Evolutionary conservation across 2,329 filamentous ascomycete species (phyloP).

Genomic region (Aspergillus proliferans): DNA sequence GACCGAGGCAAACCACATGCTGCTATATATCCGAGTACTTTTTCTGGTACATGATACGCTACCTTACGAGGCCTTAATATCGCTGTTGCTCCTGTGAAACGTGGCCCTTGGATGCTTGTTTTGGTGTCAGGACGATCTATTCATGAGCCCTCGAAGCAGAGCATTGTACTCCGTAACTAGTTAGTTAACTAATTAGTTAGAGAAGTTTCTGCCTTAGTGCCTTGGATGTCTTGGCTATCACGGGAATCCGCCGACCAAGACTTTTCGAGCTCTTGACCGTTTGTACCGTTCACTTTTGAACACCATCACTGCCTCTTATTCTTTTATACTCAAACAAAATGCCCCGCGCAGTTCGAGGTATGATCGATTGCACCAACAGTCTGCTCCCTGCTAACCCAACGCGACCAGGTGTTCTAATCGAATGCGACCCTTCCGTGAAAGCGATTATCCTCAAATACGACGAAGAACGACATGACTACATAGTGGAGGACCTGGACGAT

Average conservation of each 20-base stretch:
- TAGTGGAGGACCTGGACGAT: conserved; percentile 44
- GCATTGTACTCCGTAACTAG: no score
- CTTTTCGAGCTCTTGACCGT: not conserved
- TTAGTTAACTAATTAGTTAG: no score
- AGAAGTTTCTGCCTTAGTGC: no score
- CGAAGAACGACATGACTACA: conserved; percentile 42
- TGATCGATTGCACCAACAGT: not conserved
- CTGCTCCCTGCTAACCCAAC: not conserved
- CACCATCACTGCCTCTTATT: no score
- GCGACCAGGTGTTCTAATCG: conserved; percentile 37
- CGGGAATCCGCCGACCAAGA: not conserved
- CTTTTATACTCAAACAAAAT: conserved; percentile 5
- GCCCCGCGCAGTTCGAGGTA: conserved; percentile 39
- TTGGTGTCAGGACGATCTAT: no score
- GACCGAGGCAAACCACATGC: not conserved
- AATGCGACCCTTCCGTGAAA: conserved; percentile 46
- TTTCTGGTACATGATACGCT: no score
- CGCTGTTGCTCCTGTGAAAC: no score
- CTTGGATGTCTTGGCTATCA: no score
- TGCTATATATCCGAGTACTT: not conserved
- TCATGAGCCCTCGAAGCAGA: no score
- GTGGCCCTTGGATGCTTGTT: no score
- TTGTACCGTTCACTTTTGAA: no score
- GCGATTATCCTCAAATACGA: conserved; percentile 45
- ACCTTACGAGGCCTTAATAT: no score